A percentile compares a stretch with the other conserved stretches of the same genome.
phyloP scores from a whole-genome alignment of 225 moss, liverwort and hornwort species.

The Antitrichia curtipendula region DNA sequence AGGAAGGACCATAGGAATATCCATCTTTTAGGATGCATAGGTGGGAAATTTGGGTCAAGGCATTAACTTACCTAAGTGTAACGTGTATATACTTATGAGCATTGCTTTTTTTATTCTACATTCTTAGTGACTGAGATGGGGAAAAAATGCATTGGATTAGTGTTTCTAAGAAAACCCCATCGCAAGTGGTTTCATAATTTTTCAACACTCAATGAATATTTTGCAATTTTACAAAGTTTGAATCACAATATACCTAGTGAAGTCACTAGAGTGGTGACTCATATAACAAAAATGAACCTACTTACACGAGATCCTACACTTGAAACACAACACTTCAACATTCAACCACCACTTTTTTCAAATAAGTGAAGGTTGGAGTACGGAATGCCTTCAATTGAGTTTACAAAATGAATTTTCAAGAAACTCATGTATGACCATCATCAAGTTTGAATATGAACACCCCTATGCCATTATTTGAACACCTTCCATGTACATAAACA shows the following conservation, averaged over 20 bases:
- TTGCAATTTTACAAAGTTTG: background rate
- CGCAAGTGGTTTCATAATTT: background rate
- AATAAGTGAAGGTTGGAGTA: background rate
- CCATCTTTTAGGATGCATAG: rapidly evolving
- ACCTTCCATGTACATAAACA: no score
- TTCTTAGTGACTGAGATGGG: background rate
- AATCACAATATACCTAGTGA: background rate
- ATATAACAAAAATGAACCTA: no score
- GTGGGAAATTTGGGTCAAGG: background rate
- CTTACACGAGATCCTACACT: no score
- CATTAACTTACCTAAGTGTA: background rate
- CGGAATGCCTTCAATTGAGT: no score
- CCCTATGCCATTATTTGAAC: no score
- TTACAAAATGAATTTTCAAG: no score
- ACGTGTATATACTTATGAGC: rapidly evolving
- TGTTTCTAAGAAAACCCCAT: background rate
- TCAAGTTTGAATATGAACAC: no score
- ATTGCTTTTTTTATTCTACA: background rate
- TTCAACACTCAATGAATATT: background rate
- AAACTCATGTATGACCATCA: no score
- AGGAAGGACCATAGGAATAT: background rate
- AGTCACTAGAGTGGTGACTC: background rate
- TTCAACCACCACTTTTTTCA: background rate
- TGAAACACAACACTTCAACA: background rate
- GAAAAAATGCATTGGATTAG: background rate